Conservation (phyloP, 805 yeast genomes). For the Debaryomyces castellii region DNA sequence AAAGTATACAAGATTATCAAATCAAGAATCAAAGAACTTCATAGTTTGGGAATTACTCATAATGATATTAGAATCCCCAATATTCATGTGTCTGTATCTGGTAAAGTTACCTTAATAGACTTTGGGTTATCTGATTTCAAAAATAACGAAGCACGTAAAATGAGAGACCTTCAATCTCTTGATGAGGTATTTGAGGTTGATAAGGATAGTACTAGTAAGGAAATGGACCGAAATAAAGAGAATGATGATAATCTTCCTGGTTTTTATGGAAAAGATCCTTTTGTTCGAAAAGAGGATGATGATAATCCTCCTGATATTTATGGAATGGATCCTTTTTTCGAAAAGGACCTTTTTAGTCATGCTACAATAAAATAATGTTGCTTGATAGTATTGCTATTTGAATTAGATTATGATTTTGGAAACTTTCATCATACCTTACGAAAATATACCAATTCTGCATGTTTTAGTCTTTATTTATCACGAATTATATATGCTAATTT, state of each 20-base stretch:
- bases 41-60: neutral
- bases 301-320: too few relatives aligned
- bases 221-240: neutral
- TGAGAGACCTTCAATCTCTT: conserved; percentile 2
- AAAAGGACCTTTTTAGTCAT: too few relatives aligned
- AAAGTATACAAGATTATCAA: conserved; percentile 1
- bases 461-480: too few relatives aligned
- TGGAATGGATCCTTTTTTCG: too few relatives aligned
- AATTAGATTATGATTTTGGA: too few relatives aligned
- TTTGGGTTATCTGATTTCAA: conserved; percentile 4
- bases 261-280: neutral
- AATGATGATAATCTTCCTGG: neutral
- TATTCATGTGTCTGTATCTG: conserved; percentile 3
- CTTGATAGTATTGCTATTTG: too few relatives aligned
- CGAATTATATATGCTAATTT: too few relatives aligned
- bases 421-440: too few relatives aligned
- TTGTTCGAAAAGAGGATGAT: neutral
- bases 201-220: neutral
- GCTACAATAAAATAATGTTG: too few relatives aligned
- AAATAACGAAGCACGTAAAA: conserved; percentile 2
- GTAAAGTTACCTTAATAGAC: conserved; percentile 4
- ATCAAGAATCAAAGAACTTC: conserved; percentile 1
- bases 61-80: neutral
- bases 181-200: neutral
- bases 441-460: too few relatives aligned